Evolutionary conservation across 768 basidiomycete species (phyloP).

Genomic region (Clitopilus hobsonii): DNA sequence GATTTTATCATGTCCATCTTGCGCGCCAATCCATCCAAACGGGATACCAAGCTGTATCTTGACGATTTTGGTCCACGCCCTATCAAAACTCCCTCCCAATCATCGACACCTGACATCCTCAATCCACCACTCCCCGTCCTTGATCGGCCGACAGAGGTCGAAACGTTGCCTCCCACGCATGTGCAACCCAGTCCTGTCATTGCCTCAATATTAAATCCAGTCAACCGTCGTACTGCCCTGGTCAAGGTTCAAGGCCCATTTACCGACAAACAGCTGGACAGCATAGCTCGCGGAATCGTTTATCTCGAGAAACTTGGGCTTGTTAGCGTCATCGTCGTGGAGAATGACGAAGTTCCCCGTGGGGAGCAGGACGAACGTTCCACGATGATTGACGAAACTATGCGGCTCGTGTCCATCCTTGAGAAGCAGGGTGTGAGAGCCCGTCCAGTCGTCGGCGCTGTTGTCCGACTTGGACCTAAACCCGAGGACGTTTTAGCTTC

Average conservation of each 20-base stretch:
- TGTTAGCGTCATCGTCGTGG: slow-evolving; percentile 92
- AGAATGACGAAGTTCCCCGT: slow-evolving; percentile 70
- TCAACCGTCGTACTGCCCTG: slow-evolving; percentile 81
- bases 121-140: slow-evolving; percentile 18
- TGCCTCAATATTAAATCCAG: slow-evolving; percentile 79
- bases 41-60: slow-evolving; percentile 89
- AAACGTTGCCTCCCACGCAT: slow-evolving; percentile 31
- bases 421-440: slow-evolving; percentile 84
- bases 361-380: slow-evolving; percentile 70
- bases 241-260: slow-evolving; percentile 98
- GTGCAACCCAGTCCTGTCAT: slow-evolving; percentile 51
- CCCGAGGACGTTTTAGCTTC: slow-evolving; percentile 38
- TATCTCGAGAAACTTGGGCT: slow-evolving; percentile 95
- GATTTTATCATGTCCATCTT: slow-evolving; percentile 96
- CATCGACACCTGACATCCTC: slow-evolving; percentile 16
- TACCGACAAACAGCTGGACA: slow-evolving; percentile 87
- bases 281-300: slow-evolving; percentile 89
- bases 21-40: slow-evolving; percentile 83
- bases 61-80: slow-evolving; percentile 82
- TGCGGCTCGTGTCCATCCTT: slow-evolving; percentile 77
- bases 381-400: slow-evolving; percentile 71
- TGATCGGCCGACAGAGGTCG: slow-evolving; percentile 18
- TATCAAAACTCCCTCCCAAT: slow-evolving; percentile 22
- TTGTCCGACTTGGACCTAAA: slow-evolving; percentile 80
- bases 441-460: slow-evolving; percentile 82